Base-by-base conservation (phyloP, 371 early-diverging fungal genomes). In the Dichotomocladium elegans region DNA sequence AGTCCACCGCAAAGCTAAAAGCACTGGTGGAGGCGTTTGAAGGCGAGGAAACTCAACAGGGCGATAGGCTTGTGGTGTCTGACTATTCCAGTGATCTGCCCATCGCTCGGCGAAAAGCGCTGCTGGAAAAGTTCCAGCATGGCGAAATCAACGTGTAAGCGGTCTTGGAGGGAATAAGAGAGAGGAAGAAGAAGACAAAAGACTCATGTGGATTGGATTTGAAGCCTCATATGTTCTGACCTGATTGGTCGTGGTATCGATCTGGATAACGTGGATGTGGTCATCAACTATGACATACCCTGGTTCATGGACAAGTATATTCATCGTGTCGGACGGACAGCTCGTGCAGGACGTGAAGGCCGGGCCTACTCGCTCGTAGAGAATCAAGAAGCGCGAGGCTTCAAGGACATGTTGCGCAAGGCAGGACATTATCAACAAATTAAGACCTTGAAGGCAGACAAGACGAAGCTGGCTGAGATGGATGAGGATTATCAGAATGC, bases 311-410 rank as follows among this genome's bases (percentile, higher is more conserved):
- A 92, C 61, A 88, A 93, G 60, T 99, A 99, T 64, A 89, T 98
- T 29, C 99, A 99, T 64, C 88, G 99, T 56, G 92, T 96, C n/a
- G 99, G 99, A 8, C 85, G 99, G 53, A 99, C 99, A 1, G 99
- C 96, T 1, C 86, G 98, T 58, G 98, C 96, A 3, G 98, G 97
- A n/a, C 78, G 88, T 40, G 70, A 80, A 21, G 99, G 99, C 44
- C 70, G 70, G 6, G 94, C 99, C 0, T 89, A 90, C 51, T 91
- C 95, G 3, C 58, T 99, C 41, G 85, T 96, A 3, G 95, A 90
- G 44, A 79, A 75, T 41, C 87, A 90, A 60, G 95, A 98, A 52
- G 74, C 66, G 6, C 61, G 79, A 31, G 81, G 76, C 53, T 94
- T 88, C 72, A 92, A 86, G 64, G 75, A 81, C 54, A 91, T 85